phyloP scores from a whole-genome alignment of 179 eudicot species.

The Silene noctiflora region DNA sequence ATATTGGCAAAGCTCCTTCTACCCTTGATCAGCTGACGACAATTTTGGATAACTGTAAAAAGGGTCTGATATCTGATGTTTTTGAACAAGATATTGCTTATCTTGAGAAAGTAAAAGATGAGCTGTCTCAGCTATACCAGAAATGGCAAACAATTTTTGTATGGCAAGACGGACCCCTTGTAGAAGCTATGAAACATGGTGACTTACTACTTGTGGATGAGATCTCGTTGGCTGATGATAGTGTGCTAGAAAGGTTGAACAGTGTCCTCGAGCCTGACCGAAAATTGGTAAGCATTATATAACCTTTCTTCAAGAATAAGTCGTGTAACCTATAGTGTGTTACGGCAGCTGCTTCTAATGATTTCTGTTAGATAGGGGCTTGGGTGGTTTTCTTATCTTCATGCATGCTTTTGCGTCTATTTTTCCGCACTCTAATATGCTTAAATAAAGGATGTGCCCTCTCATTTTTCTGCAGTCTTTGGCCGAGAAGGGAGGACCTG shows the following conservation, averaged over 20 bases:
- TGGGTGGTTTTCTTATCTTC: background rate
- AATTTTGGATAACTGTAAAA: constrained; percentile 47
- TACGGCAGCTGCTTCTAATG: constrained; percentile 1
- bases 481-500: constrained; percentile 95
- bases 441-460: background rate
- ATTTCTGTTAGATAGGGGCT: background rate
- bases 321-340: background rate
- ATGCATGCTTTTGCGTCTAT: constrained; percentile 4
- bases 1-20: constrained; percentile 62
- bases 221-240: constrained; percentile 97
- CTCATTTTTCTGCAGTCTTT: constrained; percentile 47
- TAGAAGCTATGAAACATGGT: constrained; percentile 90
- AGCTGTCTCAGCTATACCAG: constrained; percentile 54
- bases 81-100: constrained; percentile 44
- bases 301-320: background rate
- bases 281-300: constrained; percentile 56
- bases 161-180: constrained; percentile 99
- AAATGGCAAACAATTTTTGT: constrained; percentile 81
- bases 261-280: constrained; percentile 98
- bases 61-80: constrained; percentile 45
- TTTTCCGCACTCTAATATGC: background rate
- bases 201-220: constrained; percentile 94
- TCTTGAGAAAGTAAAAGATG: constrained; percentile 38
- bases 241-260: constrained; percentile 93
- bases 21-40: constrained; percentile 50